These are phyloP conservation scores for Sideroxylon spinosum DNA, from an alignment of 179 eudicot genomes.

Conservation along the genomic window DNA sequence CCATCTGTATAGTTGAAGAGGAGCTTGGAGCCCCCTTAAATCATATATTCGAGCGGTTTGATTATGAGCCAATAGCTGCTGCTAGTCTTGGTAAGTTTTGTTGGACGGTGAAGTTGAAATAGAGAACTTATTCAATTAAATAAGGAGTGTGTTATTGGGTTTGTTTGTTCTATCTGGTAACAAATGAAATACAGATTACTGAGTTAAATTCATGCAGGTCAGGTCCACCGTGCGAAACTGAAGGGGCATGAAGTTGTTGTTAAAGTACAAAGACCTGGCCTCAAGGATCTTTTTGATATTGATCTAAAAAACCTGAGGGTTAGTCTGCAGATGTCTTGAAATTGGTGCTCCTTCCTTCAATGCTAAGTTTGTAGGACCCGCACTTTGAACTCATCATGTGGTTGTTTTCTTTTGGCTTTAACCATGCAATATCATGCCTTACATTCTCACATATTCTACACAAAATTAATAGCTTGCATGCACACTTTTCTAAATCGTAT, in stretches of 20 bases:
- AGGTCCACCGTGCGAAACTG: slow-evolving; percentile 93
- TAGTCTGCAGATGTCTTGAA: slow-evolving; percentile 23
- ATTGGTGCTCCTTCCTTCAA: not conserved
- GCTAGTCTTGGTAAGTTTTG: slow-evolving; percentile 84
- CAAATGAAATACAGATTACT: not conserved
- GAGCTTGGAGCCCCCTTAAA: slow-evolving; percentile 74
- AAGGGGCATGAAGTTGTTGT: slow-evolving; percentile 88
- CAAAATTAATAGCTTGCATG: slow-evolving; percentile 1
- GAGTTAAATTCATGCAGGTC: slow-evolving; percentile 53
- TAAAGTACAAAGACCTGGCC: slow-evolving; percentile 98
- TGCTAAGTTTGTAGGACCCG: slow-evolving; percentile 2
- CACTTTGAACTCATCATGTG: not conserved
- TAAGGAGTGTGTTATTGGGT: slow-evolving; percentile 11
- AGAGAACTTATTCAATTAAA: not conserved
- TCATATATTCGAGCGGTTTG: slow-evolving; percentile 77
- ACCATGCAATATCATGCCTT: not conserved
- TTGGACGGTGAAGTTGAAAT: slow-evolving; percentile 15
- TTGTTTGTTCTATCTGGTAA: not conserved
- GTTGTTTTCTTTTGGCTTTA: slow-evolving; percentile 7
- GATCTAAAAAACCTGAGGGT: slow-evolving; percentile 98
- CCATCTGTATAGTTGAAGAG: slow-evolving; percentile 81
- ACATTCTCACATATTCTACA: not conserved
- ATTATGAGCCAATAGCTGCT: slow-evolving; percentile 95
- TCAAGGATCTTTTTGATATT: slow-evolving; percentile 93
- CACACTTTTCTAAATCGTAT: not conserved